These are phyloP conservation scores for Gymnopus androsaceus DNA, from an alignment of 1,284 basidiomycete species.

Conservation along the genomic window DNA sequence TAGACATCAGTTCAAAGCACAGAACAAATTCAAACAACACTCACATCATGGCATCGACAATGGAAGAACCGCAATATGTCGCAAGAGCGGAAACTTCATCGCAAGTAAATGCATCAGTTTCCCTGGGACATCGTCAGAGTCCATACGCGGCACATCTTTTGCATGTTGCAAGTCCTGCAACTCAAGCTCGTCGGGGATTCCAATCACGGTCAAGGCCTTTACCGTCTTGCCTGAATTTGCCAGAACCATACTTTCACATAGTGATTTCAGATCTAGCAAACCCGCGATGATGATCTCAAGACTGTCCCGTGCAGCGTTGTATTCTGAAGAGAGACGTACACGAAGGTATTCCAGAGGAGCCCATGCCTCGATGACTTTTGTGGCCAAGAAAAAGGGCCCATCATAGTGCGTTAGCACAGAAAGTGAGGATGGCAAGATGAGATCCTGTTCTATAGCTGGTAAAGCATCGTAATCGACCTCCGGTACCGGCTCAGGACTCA, in stretches of 20 bases:
- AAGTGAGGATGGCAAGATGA: not conserved
- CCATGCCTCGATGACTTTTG: not conserved
- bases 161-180: not conserved
- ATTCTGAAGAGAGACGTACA: not conserved
- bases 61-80: slow-evolving; percentile 3
- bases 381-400: not conserved
- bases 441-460: not conserved
- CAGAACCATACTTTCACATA: not conserved
- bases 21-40: not conserved
- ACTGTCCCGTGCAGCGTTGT: not conserved
- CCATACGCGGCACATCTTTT: not conserved
- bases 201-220: not conserved
- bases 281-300: not conserved
- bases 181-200: not conserved
- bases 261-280: not conserved
- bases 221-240: not conserved
- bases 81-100: not conserved
- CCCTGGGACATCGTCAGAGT: not conserved
- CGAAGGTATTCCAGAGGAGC: not conserved
- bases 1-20: not conserved
- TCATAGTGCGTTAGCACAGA: not conserved
- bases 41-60: slow-evolving; percentile 1
- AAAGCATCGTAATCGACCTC: not conserved
- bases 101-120: slow-evolving; percentile 1
- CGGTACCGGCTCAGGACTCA: not conserved